Conservation (phyloP, 768 basidiomycete genomes). For the Mycena vulgaris region DNA sequence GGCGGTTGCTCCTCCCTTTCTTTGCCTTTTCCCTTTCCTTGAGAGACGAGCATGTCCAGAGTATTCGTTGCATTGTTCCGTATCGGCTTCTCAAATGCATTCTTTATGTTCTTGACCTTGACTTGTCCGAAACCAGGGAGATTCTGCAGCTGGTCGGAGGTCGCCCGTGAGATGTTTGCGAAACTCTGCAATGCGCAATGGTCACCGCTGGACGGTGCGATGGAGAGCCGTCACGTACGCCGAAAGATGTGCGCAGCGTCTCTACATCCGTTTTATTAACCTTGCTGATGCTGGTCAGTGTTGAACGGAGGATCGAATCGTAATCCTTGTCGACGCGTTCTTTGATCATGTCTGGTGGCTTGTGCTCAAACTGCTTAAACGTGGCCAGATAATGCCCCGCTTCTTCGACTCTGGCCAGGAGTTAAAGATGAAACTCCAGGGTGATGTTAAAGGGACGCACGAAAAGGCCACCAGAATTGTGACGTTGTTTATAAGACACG, state of each 20-base stretch:
- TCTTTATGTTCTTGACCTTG: conserved; percentile 92
- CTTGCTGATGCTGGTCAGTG: conserved; percentile 90
- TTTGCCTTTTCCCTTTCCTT: conserved; percentile 45
- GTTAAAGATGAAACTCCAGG: conserved; percentile 12
- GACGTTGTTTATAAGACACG: conserved; percentile 92
- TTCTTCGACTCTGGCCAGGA: conserved; percentile 80
- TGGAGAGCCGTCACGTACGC: conserved; percentile 68
- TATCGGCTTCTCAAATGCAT: conserved; percentile 93
- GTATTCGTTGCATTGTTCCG: conserved; percentile 73
- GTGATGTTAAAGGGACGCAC: conserved; percentile 58
- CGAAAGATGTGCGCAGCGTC: conserved; percentile 92
- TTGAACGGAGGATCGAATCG: conserved; percentile 81
- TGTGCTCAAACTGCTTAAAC: conserved; percentile 95
- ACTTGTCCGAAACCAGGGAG: conserved; percentile 96
- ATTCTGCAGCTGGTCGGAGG: conserved; percentile 80
- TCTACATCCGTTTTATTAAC: conserved; percentile 99
- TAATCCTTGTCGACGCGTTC: conserved; percentile 95
- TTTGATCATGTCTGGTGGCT: conserved; percentile 93
- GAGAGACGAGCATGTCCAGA: conserved; percentile 51
- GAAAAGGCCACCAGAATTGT: conserved; percentile 95
- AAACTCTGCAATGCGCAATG: conserved; percentile 74
- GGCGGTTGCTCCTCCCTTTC: conserved; percentile 31
- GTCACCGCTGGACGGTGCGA: conserved; percentile 3
- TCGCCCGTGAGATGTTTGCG: conserved; percentile 81
- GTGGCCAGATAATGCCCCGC: conserved; percentile 92